Percentiles rank a stretch among this genome's conserved stretches.
phyloP scores from a whole-genome alignment of 192 early-diverging fungal species.

The Entomortierella chlamydospora region DNA sequence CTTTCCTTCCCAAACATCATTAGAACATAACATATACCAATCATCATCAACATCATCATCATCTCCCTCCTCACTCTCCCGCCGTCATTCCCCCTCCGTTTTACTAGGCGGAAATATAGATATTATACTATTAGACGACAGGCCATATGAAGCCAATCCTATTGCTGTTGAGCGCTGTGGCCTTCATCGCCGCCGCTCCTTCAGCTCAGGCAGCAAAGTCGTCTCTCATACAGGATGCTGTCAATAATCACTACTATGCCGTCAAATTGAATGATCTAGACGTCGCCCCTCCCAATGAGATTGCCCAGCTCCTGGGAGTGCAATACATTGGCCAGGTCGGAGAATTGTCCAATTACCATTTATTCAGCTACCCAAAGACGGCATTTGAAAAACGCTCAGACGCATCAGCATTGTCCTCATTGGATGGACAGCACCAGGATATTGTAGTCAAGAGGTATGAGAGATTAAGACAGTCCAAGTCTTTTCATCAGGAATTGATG shows the following conservation, averaged over 20 bases:
- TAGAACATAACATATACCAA: too few species aligned
- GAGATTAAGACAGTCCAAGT: constrained; percentile 20
- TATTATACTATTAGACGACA: too few species aligned
- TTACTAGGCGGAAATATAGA: too few species aligned
- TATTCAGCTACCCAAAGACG: constrained; percentile 65
- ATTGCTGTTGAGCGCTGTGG: constrained; percentile 33
- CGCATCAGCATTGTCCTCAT: constrained; percentile 7
- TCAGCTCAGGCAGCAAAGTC: constrained; percentile 7
- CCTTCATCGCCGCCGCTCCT: constrained; percentile 15
- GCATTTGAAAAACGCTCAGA: constrained; percentile 31
- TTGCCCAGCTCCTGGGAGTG: constrained; percentile 55
- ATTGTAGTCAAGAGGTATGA: constrained; percentile 54
- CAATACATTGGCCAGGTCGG: constrained; percentile 73
- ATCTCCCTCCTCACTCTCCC: too few species aligned
- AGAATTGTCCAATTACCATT: constrained; percentile 71
- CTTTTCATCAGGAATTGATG: constrained; percentile 14
- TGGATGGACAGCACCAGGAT: constrained; percentile 25
- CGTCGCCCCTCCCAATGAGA: constrained; percentile 36
- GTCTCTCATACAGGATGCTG: constrained; percentile 45
- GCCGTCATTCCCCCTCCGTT: too few species aligned
- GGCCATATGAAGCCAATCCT: constrained; percentile 31
- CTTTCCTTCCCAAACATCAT: too few species aligned
- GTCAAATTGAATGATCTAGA: constrained; percentile 53
- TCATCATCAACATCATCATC: too few species aligned
- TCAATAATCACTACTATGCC: constrained; percentile 61